A percentile compares a stretch with the other conserved stretches of the same genome.
Evolutionary conservation across 2,329 filamentous ascomycete genomes (phyloP).

Genomic region (Geosmithia flava): DNA sequence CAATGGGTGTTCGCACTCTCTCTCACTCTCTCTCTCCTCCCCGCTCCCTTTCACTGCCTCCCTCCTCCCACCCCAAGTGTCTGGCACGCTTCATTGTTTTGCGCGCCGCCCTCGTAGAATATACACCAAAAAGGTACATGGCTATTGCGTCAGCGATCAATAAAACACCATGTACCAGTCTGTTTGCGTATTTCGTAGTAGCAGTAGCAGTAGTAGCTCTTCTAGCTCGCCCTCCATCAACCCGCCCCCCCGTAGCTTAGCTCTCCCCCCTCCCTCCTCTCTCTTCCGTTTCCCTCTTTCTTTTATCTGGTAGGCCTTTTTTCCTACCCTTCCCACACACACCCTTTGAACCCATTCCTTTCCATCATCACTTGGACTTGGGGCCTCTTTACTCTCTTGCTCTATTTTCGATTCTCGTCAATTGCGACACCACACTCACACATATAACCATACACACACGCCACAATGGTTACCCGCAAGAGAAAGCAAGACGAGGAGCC

Average conservation of each 20-base stretch:
- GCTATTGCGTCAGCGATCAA: not conserved
- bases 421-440: not conserved
- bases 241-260: not conserved
- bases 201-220: not conserved
- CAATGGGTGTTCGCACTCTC: too few relatives aligned
- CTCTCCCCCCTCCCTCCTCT: not conserved
- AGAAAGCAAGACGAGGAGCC: slow-evolving; percentile 45
- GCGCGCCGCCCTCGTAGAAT: too few relatives aligned
- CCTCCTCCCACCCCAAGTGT: not conserved
- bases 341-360: not conserved
- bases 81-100: not conserved
- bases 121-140: not conserved
- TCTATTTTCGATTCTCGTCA: not conserved
- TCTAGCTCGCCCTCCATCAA: not conserved
- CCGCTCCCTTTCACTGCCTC: not conserved
- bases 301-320: not conserved
- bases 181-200: not conserved
- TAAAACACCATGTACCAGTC: not conserved
- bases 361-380: not conserved
- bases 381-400: not conserved
- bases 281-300: not conserved
- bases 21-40: not conserved
- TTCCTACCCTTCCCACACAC: not conserved
- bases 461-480: slow-evolving; percentile 36
- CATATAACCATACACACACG: not conserved